Percentiles rank a stretch among this genome's conserved stretches.
phyloP scores from a whole-genome alignment of 2,329 filamentous ascomycete species.

The Xylariaceae sp. region DNA sequence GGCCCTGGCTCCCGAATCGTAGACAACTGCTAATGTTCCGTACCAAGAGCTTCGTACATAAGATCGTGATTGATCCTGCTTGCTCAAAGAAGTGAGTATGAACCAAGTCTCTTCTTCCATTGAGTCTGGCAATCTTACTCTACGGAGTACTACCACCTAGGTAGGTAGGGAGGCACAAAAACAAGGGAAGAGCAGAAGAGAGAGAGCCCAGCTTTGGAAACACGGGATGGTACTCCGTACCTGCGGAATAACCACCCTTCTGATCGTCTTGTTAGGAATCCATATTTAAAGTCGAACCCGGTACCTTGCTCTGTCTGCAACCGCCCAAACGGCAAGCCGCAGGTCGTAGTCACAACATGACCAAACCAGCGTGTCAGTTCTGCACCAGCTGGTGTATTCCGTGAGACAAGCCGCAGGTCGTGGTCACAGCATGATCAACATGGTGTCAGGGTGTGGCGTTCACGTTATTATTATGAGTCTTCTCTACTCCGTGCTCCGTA shows the following conservation, averaged over 20 bases:
- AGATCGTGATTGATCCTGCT: background rate
- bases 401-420: too few species aligned
- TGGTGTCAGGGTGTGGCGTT: too few species aligned
- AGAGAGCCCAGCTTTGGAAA: background rate
- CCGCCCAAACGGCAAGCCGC: background rate
- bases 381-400: too few species aligned
- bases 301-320: background rate
- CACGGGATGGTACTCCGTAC: background rate
- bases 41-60: background rate
- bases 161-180: background rate
- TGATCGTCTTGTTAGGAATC: background rate
- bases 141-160: background rate
- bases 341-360: background rate
- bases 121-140: background rate
- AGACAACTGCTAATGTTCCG: background rate
- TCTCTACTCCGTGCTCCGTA: too few species aligned
- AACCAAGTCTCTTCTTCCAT: background rate
- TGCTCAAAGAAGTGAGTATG: background rate
- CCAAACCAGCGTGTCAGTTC: background rate
- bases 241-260: background rate
- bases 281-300: background rate
- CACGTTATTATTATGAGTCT: too few species aligned
- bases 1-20: background rate
- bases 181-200: background rate
- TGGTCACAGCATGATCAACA: too few species aligned